These are phyloP conservation scores for Lodderomyces jiufengensis DNA, from an alignment of 1,139 yeast species.

Conservation along the genomic window DNA sequence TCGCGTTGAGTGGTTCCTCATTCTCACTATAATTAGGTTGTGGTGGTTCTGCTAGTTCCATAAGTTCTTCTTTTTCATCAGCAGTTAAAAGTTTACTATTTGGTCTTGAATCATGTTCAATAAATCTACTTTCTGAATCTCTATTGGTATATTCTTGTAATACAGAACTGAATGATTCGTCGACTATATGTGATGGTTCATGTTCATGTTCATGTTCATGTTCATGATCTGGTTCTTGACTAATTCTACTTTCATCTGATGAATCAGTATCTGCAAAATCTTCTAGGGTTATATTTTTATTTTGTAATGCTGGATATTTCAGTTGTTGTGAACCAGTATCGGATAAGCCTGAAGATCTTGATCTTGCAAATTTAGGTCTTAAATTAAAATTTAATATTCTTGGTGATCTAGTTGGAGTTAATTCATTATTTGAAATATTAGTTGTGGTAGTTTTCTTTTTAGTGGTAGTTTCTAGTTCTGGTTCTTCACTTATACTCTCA, in stretches of 20 bases:
- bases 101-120: constrained; percentile 16
- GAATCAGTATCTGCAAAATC: constrained; percentile 41
- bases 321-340: constrained; percentile 6
- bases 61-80: constrained; percentile 8
- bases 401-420: constrained; percentile 15
- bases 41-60: neutral
- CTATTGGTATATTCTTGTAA: constrained; percentile 26
- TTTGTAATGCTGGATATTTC: constrained; percentile 1
- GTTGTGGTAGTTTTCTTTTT: constrained; percentile 6
- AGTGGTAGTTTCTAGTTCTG: constrained; percentile 16
- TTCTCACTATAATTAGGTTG: too few relatives aligned
- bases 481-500: constrained; percentile 27
- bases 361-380: constrained; percentile 22
- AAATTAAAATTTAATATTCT: constrained; percentile 13
- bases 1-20: constrained; percentile 1
- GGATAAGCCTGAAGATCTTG: constrained; percentile 19
- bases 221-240: neutral
- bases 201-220: neutral
- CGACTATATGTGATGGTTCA: constrained; percentile 4
- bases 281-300: constrained; percentile 22
- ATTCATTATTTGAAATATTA: constrained; percentile 1
- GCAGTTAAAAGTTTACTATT: constrained; percentile 4
- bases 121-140: constrained; percentile 22
- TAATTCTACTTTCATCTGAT: constrained; percentile 17
- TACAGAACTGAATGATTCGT: constrained; percentile 33